Percentiles rank a stretch among this genome's conserved stretches.
These are phyloP conservation scores for Cardamine resedifolia DNA, from an alignment of 345 rosid genomes.

Conservation along the genomic window DNA sequence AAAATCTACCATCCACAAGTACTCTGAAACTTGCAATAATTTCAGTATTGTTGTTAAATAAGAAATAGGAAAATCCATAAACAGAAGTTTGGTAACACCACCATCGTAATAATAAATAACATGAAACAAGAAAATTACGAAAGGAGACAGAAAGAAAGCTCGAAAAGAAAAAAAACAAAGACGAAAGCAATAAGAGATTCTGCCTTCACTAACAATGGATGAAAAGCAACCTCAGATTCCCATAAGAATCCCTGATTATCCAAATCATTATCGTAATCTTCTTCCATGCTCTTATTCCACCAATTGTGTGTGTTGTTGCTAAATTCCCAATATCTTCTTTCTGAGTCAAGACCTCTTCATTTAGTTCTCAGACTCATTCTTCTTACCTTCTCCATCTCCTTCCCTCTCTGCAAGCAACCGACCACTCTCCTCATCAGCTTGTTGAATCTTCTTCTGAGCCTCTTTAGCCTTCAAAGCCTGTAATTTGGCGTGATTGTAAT, in stretches of 20 bases:
- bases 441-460: conserved; percentile 77
- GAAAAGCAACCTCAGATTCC: conserved; percentile 24
- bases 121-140: not conserved
- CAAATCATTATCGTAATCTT: conserved; percentile 14
- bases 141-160: not conserved
- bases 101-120: conserved; percentile 28
- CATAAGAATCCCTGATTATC: not conserved
- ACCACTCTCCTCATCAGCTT: conserved; percentile 75
- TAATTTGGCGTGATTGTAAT: conserved; percentile 82
- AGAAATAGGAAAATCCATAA: conserved; percentile 11
- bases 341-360: not conserved
- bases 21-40: not conserved
- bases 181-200: conserved; percentile 20
- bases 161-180: not conserved
- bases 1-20: not conserved
- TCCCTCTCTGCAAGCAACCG: conserved; percentile 75
- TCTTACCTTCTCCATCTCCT: conserved; percentile 60
- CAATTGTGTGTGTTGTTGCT: conserved; percentile 7
- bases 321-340: not conserved
- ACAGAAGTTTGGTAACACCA: conserved; percentile 22
- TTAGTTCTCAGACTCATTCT: conserved; percentile 54
- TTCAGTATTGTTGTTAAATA: not conserved
- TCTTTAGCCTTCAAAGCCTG: conserved; percentile 90
- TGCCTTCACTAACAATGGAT: conserved; percentile 23
- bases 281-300: conserved; percentile 20